Evolutionary conservation across 768 basidiomycete species (phyloP).

Genomic region (Amanita rimosa): DNA sequence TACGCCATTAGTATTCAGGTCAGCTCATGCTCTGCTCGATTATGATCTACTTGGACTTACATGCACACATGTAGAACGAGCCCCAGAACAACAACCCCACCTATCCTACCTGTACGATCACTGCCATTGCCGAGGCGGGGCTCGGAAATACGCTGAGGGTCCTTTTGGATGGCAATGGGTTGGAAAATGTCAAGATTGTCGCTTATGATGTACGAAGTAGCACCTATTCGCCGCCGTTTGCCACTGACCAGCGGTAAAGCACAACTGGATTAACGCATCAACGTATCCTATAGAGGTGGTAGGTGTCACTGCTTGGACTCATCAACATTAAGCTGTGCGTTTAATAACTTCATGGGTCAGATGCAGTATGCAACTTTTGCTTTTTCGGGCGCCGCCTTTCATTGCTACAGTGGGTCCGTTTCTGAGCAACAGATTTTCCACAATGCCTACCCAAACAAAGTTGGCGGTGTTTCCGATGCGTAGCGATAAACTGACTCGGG

Average conservation of each 20-base stretch:
- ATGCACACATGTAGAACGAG: slow-evolving; percentile 24
- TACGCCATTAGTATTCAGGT: slow-evolving; percentile 54
- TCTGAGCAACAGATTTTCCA: slow-evolving; percentile 46
- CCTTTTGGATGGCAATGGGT: slow-evolving; percentile 52
- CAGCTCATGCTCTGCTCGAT: neutral
- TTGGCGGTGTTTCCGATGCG: slow-evolving; percentile 5
- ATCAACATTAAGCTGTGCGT: no score
- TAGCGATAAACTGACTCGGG: neutral
- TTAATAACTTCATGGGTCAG: slow-evolving; percentile 9
- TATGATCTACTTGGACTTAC: no score
- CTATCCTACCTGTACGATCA: slow-evolving; percentile 55
- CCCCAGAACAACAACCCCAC: slow-evolving; percentile 50
- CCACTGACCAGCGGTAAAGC: slow-evolving; percentile 15
- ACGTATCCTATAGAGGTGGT: slow-evolving; percentile 45
- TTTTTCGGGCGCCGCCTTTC: slow-evolving; percentile 59
- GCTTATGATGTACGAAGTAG: slow-evolving; percentile 19
- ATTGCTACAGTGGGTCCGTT: slow-evolving; percentile 56
- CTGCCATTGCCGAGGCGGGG: slow-evolving; percentile 41
- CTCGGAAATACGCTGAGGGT: slow-evolving; percentile 45
- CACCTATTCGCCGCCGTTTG: neutral
- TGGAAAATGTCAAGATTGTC: slow-evolving; percentile 47
- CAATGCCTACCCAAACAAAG: slow-evolving; percentile 43
- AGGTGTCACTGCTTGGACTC: neutral
- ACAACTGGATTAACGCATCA: slow-evolving; percentile 64
- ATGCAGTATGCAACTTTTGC: slow-evolving; percentile 46